Percentiles rank a stretch among this genome's conserved stretches.
Evolutionary conservation across 768 basidiomycete genomes (phyloP).

Genomic region (Auricularia heimuer): DNA sequence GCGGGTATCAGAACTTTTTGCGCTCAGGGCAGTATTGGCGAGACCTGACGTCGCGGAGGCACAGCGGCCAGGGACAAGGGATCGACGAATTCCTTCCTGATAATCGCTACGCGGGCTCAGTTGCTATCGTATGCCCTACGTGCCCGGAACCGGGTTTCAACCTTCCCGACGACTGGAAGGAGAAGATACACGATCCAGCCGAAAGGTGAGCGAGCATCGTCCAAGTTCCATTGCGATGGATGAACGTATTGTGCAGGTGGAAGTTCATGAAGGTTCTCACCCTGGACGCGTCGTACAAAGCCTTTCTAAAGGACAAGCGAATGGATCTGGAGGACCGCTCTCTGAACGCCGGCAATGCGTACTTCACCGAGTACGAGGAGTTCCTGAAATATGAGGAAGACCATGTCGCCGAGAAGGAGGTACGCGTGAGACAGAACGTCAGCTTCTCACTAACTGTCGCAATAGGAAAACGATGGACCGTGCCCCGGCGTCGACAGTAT

Average conservation of each 20-base stretch:
- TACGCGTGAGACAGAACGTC: neutral
- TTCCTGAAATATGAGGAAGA: neutral
- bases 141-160: constrained; percentile 6
- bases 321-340: neutral
- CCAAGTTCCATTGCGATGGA: too few relatives aligned
- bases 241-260: neutral
- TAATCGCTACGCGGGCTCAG: neutral
- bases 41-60: constrained; percentile 2
- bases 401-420: neutral
- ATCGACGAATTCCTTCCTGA: neutral
- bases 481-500: neutral
- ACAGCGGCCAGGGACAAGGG: constrained; percentile 3
- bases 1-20: constrained; percentile 3
- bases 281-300: neutral
- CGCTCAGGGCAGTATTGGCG: constrained; percentile 2
- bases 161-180: constrained; percentile 1
- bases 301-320: neutral
- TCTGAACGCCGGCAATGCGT: neutral
- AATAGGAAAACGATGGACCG: neutral
- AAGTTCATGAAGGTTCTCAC: neutral
- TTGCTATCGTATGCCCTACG: constrained; percentile 7
- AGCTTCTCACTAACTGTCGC: too few relatives aligned
- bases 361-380: neutral
- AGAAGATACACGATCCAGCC: neutral
- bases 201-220: too few relatives aligned